A percentile compares a stretch with the other conserved stretches of the same genome.
Conservation (phyloP, 805 yeast genomes). For the Kurtzmaniella cleridarum region DNA sequence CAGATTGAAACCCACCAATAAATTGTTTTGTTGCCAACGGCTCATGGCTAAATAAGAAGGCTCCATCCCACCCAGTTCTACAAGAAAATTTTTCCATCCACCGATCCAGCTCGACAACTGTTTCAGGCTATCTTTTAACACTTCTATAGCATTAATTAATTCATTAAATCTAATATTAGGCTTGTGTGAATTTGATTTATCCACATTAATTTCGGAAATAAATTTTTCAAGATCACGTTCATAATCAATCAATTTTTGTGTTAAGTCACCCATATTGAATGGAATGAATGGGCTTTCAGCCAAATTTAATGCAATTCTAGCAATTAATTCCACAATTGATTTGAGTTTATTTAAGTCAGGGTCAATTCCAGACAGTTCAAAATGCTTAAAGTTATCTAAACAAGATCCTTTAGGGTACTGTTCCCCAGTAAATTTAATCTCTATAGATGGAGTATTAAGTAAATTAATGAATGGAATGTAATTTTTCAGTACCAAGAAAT, state of each 20-base stretch:
- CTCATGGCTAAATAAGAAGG: conserved; percentile 66
- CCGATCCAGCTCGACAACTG: conserved; percentile 48
- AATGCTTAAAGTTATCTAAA: conserved; percentile 57
- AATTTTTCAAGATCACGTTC: conserved; percentile 43
- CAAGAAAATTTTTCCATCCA: conserved; percentile 54
- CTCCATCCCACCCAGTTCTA: conserved; percentile 49
- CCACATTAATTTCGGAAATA: conserved; percentile 18
- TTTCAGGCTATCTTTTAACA: conserved; percentile 31
- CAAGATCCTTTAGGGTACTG: conserved; percentile 51
- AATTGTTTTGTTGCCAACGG: conserved; percentile 80
- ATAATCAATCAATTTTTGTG: conserved; percentile 38
- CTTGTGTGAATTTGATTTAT: conserved; percentile 6
- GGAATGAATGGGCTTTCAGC: conserved; percentile 78
- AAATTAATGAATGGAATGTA: conserved; percentile 61
- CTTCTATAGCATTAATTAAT: conserved; percentile 20
- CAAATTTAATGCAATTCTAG: conserved; percentile 50
- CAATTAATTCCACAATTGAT: conserved; percentile 50
- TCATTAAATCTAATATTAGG: conserved; percentile 19
- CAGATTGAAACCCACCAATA: conserved; percentile 51
- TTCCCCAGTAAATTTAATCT: conserved; percentile 43
- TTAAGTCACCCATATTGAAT: conserved; percentile 47
- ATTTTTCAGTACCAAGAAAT: conserved; percentile 47
- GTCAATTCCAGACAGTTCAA: conserved; percentile 44
- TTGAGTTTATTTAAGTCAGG: conserved; percentile 50
- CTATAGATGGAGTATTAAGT: conserved; percentile 67